Conservation (phyloP, 2,329 filamentous ascomycete genomes). For the Mollisia scopiformis region DNA sequence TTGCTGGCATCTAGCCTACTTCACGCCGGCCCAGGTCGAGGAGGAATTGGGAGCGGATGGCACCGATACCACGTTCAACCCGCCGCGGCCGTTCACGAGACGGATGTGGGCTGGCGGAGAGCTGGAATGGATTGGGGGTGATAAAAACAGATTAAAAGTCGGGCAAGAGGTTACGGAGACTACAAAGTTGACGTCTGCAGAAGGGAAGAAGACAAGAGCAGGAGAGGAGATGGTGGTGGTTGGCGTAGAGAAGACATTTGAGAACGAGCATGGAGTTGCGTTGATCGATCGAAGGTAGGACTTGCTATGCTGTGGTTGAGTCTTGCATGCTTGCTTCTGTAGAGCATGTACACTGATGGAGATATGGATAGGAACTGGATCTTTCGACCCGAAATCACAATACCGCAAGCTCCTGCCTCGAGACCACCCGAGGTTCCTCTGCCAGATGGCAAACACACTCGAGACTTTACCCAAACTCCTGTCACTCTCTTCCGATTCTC, state of each 20-base stretch:
- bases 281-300: conserved; percentile 56
- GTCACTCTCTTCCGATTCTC: conserved; percentile 74
- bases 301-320: background rate
- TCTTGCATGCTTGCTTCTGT: background rate
- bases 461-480: conserved; percentile 37
- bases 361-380: conserved; percentile 35
- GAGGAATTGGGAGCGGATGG: conserved; percentile 59
- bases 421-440: conserved; percentile 17
- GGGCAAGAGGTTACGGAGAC: conserved; percentile 59
- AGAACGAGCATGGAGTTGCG: conserved; percentile 51
- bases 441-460: conserved; percentile 27
- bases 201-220: conserved; percentile 55
- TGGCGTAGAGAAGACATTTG: conserved; percentile 63
- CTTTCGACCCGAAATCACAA: conserved; percentile 32
- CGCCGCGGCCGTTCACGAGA: conserved; percentile 60
- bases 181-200: conserved; percentile 56
- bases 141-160: conserved; percentile 48
- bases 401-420: conserved; percentile 27
- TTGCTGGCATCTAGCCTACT: conserved; percentile 66
- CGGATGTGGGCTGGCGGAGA: conserved; percentile 71
- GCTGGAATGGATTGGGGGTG: conserved; percentile 50
- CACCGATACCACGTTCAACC: conserved; percentile 63
- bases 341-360: background rate
- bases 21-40: conserved; percentile 60
- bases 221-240: conserved; percentile 67